Conservation (phyloP, 495 filamentous ascomycete species). For the Neurospora intermedia region DNA sequence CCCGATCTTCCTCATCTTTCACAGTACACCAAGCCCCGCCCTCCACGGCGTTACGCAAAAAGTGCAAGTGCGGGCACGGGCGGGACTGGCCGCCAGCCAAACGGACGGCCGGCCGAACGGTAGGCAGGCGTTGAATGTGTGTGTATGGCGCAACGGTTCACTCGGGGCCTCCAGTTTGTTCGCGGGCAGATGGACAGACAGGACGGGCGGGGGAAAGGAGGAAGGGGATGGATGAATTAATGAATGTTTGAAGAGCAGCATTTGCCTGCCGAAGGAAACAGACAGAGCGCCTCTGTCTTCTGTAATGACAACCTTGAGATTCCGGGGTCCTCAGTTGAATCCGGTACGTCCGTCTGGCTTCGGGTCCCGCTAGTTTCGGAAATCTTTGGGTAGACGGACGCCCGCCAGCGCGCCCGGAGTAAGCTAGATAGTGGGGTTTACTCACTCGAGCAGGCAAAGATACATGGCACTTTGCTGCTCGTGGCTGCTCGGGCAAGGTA, state of each 20-base stretch:
- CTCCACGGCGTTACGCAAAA: neutral
- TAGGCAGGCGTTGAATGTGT: neutral
- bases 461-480: neutral
- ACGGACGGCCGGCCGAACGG: neutral
- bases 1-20: neutral
- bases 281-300: neutral
- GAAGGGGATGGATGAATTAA: neutral
- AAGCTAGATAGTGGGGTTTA: neutral
- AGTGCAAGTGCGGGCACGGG: neutral
- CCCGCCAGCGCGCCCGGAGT: neutral
- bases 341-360: neutral
- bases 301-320: neutral
- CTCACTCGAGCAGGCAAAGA: neutral
- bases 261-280: neutral
- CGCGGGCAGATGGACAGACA: neutral
- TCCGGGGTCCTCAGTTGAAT: neutral
- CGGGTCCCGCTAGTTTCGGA: neutral
- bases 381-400: neutral
- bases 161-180: neutral
- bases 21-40: neutral
- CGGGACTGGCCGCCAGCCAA: neutral
- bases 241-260: no score
- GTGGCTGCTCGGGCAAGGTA: neutral
- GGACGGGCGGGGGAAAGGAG: neutral
- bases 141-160: neutral